These are phyloP conservation scores for Colletotrichum sp. DNA, from an alignment of 2,329 filamentous ascomycete species.

Conservation along the genomic window DNA sequence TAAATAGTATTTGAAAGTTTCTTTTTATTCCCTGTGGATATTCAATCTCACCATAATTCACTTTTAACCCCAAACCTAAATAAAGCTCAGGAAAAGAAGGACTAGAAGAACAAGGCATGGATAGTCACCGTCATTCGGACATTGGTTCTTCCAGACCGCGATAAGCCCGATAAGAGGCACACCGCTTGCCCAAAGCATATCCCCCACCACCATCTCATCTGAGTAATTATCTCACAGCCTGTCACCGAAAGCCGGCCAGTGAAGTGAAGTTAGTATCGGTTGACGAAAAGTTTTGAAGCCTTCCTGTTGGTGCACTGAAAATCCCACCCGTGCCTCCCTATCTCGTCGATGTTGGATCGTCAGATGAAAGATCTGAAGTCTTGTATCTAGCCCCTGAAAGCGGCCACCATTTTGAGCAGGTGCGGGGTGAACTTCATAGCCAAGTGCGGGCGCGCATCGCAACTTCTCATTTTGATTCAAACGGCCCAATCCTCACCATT, in stretches of 20 bases:
- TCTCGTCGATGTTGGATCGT: not conserved
- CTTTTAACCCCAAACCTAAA: not conserved
- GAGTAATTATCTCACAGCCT: slow-evolving; percentile 17
- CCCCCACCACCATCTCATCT: slow-evolving; percentile 9
- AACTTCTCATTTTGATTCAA: not conserved
- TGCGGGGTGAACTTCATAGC: not conserved
- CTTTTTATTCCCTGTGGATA: not conserved
- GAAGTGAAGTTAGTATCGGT: not conserved
- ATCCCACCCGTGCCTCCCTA: not conserved
- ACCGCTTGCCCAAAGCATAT: slow-evolving; percentile 4
- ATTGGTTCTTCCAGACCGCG: slow-evolving; percentile 9
- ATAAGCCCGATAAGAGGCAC: slow-evolving; percentile 9
- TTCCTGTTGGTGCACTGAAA: not conserved
- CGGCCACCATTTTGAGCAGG: not conserved
- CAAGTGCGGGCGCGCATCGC: not conserved
- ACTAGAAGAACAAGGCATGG: not conserved
- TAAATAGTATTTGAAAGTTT: not conserved
- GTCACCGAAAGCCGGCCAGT: not conserved
- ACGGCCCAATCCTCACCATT: not conserved
- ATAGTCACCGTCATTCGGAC: not conserved
- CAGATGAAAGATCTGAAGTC: not conserved
- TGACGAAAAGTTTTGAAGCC: not conserved
- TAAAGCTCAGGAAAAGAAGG: not conserved
- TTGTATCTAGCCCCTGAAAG: not conserved
- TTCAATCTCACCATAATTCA: not conserved